phyloP scores from a whole-genome alignment of 371 early-diverging fungal genomes.

The Apophysomyces variabilis region DNA sequence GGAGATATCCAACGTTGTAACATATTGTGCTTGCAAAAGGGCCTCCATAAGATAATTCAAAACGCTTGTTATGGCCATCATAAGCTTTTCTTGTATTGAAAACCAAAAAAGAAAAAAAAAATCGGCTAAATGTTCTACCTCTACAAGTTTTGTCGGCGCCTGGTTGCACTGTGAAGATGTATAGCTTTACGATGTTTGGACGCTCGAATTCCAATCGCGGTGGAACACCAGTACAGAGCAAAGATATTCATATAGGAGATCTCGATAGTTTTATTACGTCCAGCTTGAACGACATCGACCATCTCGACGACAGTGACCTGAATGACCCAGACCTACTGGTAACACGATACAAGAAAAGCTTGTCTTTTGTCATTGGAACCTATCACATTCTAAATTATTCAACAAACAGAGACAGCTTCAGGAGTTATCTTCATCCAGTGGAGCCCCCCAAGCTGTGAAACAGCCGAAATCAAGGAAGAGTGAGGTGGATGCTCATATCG shows the following conservation, averaged over 20 bases:
- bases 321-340: conserved; percentile 57
- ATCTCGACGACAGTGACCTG: conserved; percentile 36
- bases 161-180: neutral
- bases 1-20: no score
- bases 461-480: neutral
- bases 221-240: neutral
- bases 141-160: neutral
- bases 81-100: no score
- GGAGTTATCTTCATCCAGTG: conserved; percentile 30
- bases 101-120: no score
- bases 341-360: conserved; percentile 6
- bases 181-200: conserved; percentile 17
- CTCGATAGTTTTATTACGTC: conserved; percentile 20
- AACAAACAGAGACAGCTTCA: conserved; percentile 44
- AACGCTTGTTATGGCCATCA: no score
- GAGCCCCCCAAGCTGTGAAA: neutral
- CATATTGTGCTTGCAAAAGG: no score
- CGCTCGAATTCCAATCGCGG: neutral
- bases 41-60: no score
- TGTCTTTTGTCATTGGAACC: neutral
- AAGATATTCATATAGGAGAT: conserved; percentile 31
- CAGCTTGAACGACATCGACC: conserved; percentile 25
- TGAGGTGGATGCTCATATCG: conserved; percentile 22
- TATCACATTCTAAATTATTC: neutral
- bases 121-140: no score